phyloP scores from a whole-genome alignment of 768 basidiomycete species.

The Trametes gibbosa region DNA sequence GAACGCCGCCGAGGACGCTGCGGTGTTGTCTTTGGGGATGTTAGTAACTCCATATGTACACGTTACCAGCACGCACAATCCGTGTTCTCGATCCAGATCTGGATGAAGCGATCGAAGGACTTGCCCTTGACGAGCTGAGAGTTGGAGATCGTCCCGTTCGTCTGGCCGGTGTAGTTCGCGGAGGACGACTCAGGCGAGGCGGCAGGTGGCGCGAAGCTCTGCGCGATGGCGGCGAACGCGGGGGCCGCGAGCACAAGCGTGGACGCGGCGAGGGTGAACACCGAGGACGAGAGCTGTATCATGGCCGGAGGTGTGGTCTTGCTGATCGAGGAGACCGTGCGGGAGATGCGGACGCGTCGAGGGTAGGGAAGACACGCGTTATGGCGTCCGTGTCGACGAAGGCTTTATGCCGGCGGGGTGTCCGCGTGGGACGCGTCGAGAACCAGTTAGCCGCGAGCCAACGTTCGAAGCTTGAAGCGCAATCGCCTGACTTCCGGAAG shows the following conservation, averaged over 20 bases:
- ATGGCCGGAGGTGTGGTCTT: neutral
- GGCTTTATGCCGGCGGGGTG: neutral
- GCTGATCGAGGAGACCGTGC: neutral
- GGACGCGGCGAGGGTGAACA: neutral
- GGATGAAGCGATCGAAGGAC: slow-evolving; percentile 47
- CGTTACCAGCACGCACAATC: slow-evolving; percentile 36
- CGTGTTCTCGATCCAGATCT: slow-evolving; percentile 66
- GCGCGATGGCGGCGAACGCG: slow-evolving; percentile 26
- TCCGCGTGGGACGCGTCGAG: neutral
- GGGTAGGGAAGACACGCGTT: neutral
- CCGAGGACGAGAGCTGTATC: slow-evolving; percentile 1
- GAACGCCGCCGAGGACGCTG: slow-evolving; percentile 30
- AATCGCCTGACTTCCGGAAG: neutral
- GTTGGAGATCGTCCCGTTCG: slow-evolving; percentile 43
- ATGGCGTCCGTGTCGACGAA: neutral
- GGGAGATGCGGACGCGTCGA: neutral
- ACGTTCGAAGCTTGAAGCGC: neutral
- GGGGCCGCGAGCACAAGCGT: slow-evolving; percentile 17
- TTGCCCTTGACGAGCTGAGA: slow-evolving; percentile 38
- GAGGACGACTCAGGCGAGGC: slow-evolving; percentile 26
- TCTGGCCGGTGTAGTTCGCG: slow-evolving; percentile 41
- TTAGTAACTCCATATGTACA: slow-evolving; percentile 26
- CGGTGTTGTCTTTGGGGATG: slow-evolving; percentile 16
- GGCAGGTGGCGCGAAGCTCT: slow-evolving; percentile 31
- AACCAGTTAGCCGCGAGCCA: neutral